Evolutionary conservation across 2,329 filamentous ascomycete species (phyloP), one percentile per base, ranked within the genome.

Genomic region (Talaromyces funiculosus): DNA sequence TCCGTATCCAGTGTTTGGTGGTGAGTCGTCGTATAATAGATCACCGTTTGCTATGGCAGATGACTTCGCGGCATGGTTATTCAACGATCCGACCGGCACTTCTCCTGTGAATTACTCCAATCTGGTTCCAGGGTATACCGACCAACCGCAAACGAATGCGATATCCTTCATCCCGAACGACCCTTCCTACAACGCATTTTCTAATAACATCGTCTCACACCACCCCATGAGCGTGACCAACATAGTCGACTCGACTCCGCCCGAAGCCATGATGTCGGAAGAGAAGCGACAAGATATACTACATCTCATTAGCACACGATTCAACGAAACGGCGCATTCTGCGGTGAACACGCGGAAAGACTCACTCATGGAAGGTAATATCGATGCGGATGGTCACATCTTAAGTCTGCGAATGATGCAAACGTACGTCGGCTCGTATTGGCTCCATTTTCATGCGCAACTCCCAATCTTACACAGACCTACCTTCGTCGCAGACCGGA

Each of bases 361-460:
- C 54, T 84, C 82, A 54, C 84, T 97, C 26, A 78, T 96, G 60
- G 86, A 91, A 29, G 93, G 92, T 14, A 86, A 96, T 68, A 84
- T 89, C 57, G 84, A 86, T 59, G 78, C 81, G 53, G 78, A 83
- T 47, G 74, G 75, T 29, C 85, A 87, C 67, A 81, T 86, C 38
- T 78, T 97, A 63, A 96, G 93, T 73, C 82, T 92, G 68, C 86
- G 89, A 68, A 97, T 96, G 90, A 95, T 97, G 89, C 91, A 97
- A 75, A 88, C 87, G 3, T 97, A 97, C 70, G 92, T 96, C 65
- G 84, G 87, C 10, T 96, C 92, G 1, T 99, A 95, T 74, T 99
- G 94, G 94, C 82, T 89, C 57, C 89, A 97, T 73, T 96, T 97
- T 69, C 95, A 94, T 73, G 89, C 92, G 58, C 94, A 97, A 72